Evolutionary conservation across 1,284 basidiomycete species (phyloP), one percentile per base, ranked within the genome.

Genomic region (Peniophora sp.): DNA sequence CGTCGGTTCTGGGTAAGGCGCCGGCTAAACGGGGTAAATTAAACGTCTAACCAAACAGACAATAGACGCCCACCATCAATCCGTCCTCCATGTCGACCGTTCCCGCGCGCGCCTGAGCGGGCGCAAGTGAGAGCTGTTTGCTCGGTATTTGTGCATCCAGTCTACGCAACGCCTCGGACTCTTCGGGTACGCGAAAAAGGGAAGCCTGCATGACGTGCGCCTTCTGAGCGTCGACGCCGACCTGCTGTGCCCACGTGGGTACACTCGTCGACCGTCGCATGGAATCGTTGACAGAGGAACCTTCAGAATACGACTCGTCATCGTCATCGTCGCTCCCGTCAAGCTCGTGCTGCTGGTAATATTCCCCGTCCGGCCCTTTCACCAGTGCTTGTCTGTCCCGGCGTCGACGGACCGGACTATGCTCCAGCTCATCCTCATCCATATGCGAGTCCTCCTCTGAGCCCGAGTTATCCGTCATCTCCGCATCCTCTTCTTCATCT

Each of bases 131-230:
- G 47, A 50, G 56, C 45, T 24, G 44, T 2, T n/a, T 45, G 44
- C 55, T 75, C 63, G 50, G 73, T 73, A 57, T 51, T 23, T 55
- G 53, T 11, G 25, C 19, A 11, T 19, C 35, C 3, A 78, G 58
- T 36, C 74, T 74, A 55, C 73, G 76, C 51, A 85, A 65, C 3
- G 75, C 77, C 2, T 75, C 81, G 12, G 78, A 79, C 57, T 87
- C 81, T 62, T 88, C 83, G 20, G 84, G 83, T 62, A 79, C 73
- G 32, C 83, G 76, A 61, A 96, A 97, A 51, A 95, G 72, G 22
- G 89, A 86, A 0, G 87, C 81, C 63, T 96, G 93, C 93, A 96
- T 96, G 51, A 93, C 89, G 59, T 91, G 86, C 71, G 95, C 79
- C 65, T 85, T 88, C 64, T 87, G 85, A 43, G 85, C 75, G 62